phyloP scores from a whole-genome alignment of 768 basidiomycete species.

The Phylloporus sp. region DNA sequence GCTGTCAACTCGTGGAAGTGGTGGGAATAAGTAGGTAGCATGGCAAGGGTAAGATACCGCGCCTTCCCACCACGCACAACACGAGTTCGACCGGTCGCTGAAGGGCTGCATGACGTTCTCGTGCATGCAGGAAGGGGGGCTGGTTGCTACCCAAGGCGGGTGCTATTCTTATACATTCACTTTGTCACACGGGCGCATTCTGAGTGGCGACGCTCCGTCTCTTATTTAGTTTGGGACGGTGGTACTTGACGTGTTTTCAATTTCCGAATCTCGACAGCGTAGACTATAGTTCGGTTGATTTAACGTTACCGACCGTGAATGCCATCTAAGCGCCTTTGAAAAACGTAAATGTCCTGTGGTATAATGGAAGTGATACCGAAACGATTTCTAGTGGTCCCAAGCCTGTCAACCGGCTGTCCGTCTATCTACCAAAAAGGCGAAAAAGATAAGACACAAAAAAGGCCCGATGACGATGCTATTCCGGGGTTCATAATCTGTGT shows the following conservation, averaged over 20 bases:
- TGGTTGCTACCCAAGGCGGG: conserved; percentile 1
- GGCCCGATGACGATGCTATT: conserved; percentile 12
- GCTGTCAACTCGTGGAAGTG: conserved; percentile 2
- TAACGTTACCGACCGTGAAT: conserved; percentile 11
- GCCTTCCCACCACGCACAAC: conserved; percentile 14
- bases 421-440: background rate
- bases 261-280: conserved; percentile 18
- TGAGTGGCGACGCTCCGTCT: conserved; percentile 3
- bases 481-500: conserved; percentile 12
- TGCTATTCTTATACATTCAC: conserved; percentile 16
- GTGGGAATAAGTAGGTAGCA: conserved; percentile 6
- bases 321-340: background rate
- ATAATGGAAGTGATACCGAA: too few relatives aligned
- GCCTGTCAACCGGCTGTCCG: background rate
- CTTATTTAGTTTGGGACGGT: conserved; percentile 8
- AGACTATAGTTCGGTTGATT: conserved; percentile 9
- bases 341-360: conserved; percentile 16
- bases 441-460: conserved; percentile 6
- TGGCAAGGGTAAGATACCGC: conserved; percentile 20
- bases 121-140: conserved; percentile 8
- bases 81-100: conserved; percentile 5
- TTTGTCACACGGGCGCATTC: background rate
- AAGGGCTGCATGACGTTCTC: conserved; percentile 12
- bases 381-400: conserved; percentile 1
- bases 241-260: conserved; percentile 12